Conservation (phyloP, 441 rosid genomes). For the Populus hybrid region DNA sequence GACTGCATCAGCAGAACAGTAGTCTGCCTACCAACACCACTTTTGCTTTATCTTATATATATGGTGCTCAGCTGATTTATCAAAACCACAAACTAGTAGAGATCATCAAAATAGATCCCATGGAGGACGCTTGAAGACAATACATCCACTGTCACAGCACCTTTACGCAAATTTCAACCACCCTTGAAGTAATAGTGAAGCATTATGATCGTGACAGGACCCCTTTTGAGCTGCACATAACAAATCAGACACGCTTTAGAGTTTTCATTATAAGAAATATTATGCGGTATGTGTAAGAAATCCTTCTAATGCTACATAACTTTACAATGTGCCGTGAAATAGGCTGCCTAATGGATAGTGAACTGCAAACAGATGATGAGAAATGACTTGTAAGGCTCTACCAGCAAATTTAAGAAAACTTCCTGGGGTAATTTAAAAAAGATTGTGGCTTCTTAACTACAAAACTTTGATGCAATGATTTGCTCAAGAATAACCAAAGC, state of each 20-base stretch:
- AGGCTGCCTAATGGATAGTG: not conserved
- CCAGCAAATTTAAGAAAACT: not conserved
- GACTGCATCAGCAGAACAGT: not conserved
- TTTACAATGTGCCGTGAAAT: not conserved
- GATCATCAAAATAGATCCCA: not conserved
- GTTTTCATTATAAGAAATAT: not conserved
- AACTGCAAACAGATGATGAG: not conserved
- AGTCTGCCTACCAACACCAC: not conserved
- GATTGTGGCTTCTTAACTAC: not conserved
- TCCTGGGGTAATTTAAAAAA: not conserved
- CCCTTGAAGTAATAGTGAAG: not conserved
- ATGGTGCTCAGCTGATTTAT: not conserved
- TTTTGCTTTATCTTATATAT: not conserved
- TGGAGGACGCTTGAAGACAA: not conserved
- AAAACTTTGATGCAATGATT: not conserved
- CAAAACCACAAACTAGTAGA: not conserved
- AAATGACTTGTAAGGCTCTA: not conserved
- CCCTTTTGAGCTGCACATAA: conserved; percentile 72
- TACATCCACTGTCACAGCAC: not conserved
- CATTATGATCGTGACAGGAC: conserved; percentile 65
- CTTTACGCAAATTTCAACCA: not conserved
- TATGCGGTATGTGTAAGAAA: not conserved
- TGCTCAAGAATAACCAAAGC: not conserved
- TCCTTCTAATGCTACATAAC: not conserved
- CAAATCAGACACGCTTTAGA: not conserved